Evolutionary conservation across 352 stramenopile species (phyloP).

Genomic region (Globisporangium nagaii): DNA sequence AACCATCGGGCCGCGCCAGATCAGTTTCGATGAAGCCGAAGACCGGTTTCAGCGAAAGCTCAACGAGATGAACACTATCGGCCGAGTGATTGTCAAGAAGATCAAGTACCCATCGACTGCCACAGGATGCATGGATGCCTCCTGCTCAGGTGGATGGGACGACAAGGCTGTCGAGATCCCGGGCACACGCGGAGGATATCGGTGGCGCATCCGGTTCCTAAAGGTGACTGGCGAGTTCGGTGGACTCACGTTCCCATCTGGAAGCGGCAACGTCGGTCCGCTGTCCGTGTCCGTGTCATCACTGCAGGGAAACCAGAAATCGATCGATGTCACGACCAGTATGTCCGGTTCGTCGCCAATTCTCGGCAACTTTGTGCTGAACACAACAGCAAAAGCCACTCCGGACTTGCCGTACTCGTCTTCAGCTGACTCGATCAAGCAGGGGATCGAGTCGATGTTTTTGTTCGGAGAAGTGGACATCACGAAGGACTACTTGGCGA

Average conservation of each 20-base stretch:
- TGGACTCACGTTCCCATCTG: slow-evolving; percentile 67
- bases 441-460: slow-evolving; percentile 72
- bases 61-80: slow-evolving; percentile 94
- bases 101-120: slow-evolving; percentile 80
- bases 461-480: slow-evolving; percentile 74
- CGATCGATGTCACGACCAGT: slow-evolving; percentile 54
- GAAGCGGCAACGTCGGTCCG: slow-evolving; percentile 69
- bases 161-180: slow-evolving; percentile 60
- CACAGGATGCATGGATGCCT: slow-evolving; percentile 40
- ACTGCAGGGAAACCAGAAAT: slow-evolving; percentile 36
- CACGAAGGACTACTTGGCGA: slow-evolving; percentile 39
- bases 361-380: slow-evolving; percentile 46
- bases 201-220: slow-evolving; percentile 72
- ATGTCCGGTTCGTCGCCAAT: slow-evolving; percentile 42
- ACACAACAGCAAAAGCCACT: slow-evolving; percentile 29
- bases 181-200: slow-evolving; percentile 78
- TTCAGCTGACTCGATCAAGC: slow-evolving; percentile 51
- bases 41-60: slow-evolving; percentile 88
- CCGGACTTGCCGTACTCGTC: slow-evolving; percentile 51
- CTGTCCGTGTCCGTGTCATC: slow-evolving; percentile 31
- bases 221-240: slow-evolving; percentile 66
- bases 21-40: slow-evolving; percentile 87
- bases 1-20: slow-evolving; percentile 56
- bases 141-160: slow-evolving; percentile 90
- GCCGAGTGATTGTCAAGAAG: slow-evolving; percentile 85